Evolutionary conservation across 805 yeast genomes (phyloP).

Genomic region (Maudiozyma bulderi): DNA sequence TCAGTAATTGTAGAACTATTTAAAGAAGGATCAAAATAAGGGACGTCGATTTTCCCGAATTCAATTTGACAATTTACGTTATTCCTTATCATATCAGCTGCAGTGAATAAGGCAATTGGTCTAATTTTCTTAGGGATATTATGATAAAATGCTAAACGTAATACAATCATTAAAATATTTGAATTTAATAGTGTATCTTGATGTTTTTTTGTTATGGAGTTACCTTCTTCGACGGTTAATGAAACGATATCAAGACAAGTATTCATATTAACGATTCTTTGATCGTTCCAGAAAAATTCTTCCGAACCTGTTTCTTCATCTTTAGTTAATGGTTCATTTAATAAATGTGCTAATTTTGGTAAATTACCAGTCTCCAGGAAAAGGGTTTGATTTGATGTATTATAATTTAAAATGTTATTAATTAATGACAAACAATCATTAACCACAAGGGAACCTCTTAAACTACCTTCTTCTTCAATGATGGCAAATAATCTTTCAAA

Average conservation of each 20-base stretch:
- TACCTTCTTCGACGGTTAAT: constrained; percentile 63
- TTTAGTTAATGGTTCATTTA: constrained; percentile 45
- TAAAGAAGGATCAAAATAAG: constrained; percentile 71
- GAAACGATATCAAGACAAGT: constrained; percentile 65
- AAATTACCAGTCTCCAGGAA: constrained; percentile 81
- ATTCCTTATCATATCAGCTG: constrained; percentile 65
- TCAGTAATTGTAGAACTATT: constrained; percentile 6
- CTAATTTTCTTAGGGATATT: constrained; percentile 58
- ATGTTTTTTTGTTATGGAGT: constrained; percentile 48
- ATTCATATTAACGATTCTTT: constrained; percentile 54
- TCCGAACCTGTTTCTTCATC: constrained; percentile 27
- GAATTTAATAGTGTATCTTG: constrained; percentile 53
- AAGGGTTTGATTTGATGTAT: constrained; percentile 80
- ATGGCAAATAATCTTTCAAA: constrained; percentile 76
- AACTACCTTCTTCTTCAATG: constrained; percentile 78
- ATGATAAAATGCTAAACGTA: constrained; percentile 62
- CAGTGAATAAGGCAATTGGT: constrained; percentile 57
- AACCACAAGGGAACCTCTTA: constrained; percentile 80
- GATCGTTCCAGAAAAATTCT: constrained; percentile 65
- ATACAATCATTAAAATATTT: constrained; percentile 54
- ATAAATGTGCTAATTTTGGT: constrained; percentile 49
- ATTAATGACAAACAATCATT: constrained; percentile 79
- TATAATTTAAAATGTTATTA: constrained; percentile 63
- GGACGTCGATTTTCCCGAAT: constrained; percentile 80
- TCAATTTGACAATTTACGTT: constrained; percentile 59